phyloP scores from a whole-genome alignment of 306 rosid species.

The Lablab purpureus region DNA sequence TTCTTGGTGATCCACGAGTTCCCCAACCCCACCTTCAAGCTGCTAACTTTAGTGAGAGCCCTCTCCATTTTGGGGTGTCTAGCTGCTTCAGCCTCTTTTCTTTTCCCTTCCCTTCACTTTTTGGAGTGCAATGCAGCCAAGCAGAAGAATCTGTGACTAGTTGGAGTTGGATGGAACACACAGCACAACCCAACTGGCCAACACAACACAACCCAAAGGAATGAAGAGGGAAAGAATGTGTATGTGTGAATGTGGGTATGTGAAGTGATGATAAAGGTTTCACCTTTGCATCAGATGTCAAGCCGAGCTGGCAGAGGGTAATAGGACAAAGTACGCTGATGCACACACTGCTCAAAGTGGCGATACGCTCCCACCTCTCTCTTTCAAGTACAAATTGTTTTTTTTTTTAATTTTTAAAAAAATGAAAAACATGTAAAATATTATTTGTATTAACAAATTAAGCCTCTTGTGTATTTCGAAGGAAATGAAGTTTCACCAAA shows the following conservation, averaged over 20 bases:
- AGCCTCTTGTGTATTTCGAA: too few relatives aligned
- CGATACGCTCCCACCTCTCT: conserved; percentile 36
- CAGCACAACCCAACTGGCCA: background rate
- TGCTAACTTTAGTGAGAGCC: conserved; percentile 83
- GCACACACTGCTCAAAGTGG: conserved; percentile 45
- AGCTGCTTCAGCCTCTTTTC: background rate
- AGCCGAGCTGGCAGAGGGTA: conserved; percentile 55
- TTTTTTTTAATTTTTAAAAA: background rate
- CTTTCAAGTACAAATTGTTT: background rate
- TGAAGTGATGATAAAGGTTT: conserved; percentile 36
- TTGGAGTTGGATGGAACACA: conserved; percentile 15
- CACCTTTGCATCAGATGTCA: conserved; percentile 40
- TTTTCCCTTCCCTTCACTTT: conserved; percentile 21
- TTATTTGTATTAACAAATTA: background rate
- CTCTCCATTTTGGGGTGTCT: conserved; percentile 67
- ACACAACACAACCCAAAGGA: background rate
- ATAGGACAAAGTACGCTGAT: conserved; percentile 56
- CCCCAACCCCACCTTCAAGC: conserved; percentile 78
- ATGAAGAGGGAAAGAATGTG: background rate
- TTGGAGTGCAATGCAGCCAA: conserved; percentile 18
- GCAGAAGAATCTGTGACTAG: conserved; percentile 26
- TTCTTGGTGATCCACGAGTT: conserved; percentile 88
- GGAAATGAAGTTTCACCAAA: too few relatives aligned
- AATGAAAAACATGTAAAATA: background rate
- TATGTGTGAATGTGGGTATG: background rate